Base-by-base conservation (phyloP, 2,329 filamentous ascomycete species). In the Leptographium procerum region DNA sequence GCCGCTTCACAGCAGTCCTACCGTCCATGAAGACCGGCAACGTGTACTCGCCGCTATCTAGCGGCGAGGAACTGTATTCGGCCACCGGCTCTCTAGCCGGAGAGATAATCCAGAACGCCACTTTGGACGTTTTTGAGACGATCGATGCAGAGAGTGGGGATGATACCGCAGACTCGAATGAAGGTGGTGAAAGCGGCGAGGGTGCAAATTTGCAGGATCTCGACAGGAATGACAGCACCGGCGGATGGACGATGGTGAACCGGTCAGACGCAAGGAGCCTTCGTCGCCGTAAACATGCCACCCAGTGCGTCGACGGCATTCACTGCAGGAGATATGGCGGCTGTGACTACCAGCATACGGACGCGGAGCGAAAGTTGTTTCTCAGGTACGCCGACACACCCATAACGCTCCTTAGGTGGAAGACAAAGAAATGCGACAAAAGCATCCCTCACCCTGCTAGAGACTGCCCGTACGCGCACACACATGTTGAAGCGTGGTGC, bases 321-420 rank as follows among this genome's bases (percentile, higher is more conserved):
- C 57, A 45, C 28, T 59, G 59, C 57, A 29, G 45, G 22, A 57
- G n/a, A n/a, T n/a, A 59, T 40, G 14, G 34, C 19, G 57, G 57
- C 33, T 61, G 59, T 16, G 45, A 45, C 19, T 51, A n/a, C 36
- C 29, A 34, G 24, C 59, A 60, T 52, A 58, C 52, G 6, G 36
- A 56, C n/a, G 24, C 52, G 34, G 52, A 58, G 52, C 55, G n/a
- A 7, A 33, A 31, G 24, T 24, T 61, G 43, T 61, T 61, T 24
- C 54, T 34, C 6, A 54, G 51, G 9, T 43, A n/a, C 40, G 19
- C 16, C 4, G 29, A 4, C 59, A 52, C 1, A 5, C 28, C 8
- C 33, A 45, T 28, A 45, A 60, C 11, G 47, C 55, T 24, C 9
- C 19, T 14, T 8, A n/a, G 16, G 31, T 53, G 51, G 51, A 53